phyloP scores from a whole-genome alignment of 139 green algal species.

The Parachlorella kessleri region DNA sequence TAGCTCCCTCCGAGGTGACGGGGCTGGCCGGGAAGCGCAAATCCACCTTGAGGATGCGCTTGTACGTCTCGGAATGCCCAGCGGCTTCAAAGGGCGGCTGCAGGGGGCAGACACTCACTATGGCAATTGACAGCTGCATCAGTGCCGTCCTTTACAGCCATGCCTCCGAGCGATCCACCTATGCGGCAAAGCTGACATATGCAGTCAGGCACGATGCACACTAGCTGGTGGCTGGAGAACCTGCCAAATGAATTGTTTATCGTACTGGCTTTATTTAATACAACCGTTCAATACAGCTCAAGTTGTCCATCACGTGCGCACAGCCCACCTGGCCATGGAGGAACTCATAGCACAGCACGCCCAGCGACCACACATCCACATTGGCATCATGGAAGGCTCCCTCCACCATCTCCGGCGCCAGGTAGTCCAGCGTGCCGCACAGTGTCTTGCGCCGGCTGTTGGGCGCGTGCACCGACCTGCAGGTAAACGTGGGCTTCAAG shows the following conservation, averaged over 20 bases:
- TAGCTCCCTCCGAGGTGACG: slow-evolving; percentile 63
- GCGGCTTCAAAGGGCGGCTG: slow-evolving; percentile 93
- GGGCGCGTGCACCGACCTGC: slow-evolving; percentile 89
- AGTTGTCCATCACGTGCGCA: no score
- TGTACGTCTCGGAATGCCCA: slow-evolving; percentile 83
- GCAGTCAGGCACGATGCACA: no score
- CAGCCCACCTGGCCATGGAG: slow-evolving; percentile 74
- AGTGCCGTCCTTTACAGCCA: no score
- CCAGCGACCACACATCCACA: slow-evolving; percentile 94
- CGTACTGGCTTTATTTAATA: no score
- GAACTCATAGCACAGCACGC: slow-evolving; percentile 98
- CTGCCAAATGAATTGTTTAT: no score
- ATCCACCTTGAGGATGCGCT: slow-evolving; percentile 91
- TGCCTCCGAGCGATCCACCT: no score
- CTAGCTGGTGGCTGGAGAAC: no score
- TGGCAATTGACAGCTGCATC: no score
- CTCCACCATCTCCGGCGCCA: slow-evolving; percentile 98
- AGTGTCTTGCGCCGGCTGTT: slow-evolving; percentile 90
- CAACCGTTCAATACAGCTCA: no score
- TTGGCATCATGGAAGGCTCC: slow-evolving; percentile 61
- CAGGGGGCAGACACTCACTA: slow-evolving; percentile 1
- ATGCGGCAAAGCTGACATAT: no score
- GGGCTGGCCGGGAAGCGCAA: slow-evolving; percentile 79
- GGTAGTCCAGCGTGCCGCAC: slow-evolving; percentile 99
- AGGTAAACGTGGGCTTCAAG: no score